These are phyloP conservation scores for Tolypocladium capitatum DNA, from an alignment of 2,329 filamentous ascomycete species.

Conservation along the genomic window DNA sequence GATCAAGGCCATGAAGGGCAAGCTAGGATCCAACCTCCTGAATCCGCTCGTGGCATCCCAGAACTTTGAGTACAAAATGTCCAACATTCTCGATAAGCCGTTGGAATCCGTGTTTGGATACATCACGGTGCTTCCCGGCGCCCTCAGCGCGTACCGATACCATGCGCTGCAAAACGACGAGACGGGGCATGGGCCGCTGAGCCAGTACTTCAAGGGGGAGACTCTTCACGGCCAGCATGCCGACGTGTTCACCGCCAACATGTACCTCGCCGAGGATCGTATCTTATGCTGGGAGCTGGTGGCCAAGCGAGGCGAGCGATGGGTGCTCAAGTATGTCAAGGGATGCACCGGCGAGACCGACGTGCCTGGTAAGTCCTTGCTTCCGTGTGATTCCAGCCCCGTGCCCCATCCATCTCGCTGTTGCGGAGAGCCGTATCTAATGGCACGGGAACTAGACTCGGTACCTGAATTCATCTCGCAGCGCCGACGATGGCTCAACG, in stretches of 20 bases:
- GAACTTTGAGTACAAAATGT: conserved; percentile 99
- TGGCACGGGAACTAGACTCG: conserved; percentile 44
- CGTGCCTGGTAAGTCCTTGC: conserved; percentile 62
- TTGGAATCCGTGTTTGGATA: conserved; percentile 96
- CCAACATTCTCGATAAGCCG: conserved; percentile 95
- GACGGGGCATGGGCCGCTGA: conserved; percentile 85
- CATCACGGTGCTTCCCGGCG: conserved; percentile 91
- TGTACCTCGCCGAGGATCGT: conserved; percentile 83
- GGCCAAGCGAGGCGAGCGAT: conserved; percentile 84
- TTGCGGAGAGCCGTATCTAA: conserved; percentile 2
- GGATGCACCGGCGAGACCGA: conserved; percentile 94
- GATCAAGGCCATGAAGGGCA: conserved; percentile 94
- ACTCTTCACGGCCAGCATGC: conserved; percentile 92
- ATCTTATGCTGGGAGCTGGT: conserved; percentile 92
- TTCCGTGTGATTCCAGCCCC: neutral
- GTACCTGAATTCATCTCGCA: conserved; percentile 97
- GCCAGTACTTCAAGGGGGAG: conserved; percentile 98
- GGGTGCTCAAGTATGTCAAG: conserved; percentile 98
- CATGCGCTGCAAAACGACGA: conserved; percentile 94
- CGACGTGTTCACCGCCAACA: conserved; percentile 94
- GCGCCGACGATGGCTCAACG: conserved; percentile 91
- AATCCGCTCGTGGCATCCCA: conserved; percentile 94
- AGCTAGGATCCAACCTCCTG: conserved; percentile 65
- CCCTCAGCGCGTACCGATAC: conserved; percentile 88
- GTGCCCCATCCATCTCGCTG: neutral